Conservation (phyloP, 768 basidiomycete species). For the Trametes punicea region DNA sequence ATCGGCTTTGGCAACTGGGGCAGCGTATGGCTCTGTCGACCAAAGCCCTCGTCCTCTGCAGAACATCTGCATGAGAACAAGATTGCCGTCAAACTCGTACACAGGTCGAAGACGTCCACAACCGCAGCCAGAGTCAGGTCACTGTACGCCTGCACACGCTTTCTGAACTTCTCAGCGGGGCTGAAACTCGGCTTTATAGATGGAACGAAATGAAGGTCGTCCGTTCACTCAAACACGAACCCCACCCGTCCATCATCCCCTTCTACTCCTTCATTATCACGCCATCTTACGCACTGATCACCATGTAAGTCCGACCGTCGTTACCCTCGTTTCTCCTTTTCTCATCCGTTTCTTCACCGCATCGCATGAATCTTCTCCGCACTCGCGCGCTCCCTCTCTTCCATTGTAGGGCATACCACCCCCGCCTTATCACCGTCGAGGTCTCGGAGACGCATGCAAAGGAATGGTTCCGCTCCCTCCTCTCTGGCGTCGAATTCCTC, state of each 20-base stretch:
- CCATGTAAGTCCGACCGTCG: conserved; percentile 60
- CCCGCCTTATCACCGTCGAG: conserved; percentile 84
- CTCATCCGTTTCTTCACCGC: background rate
- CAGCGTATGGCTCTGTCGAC: conserved; percentile 77
- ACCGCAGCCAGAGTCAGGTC: conserved; percentile 88
- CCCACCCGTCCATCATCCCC: conserved; percentile 88
- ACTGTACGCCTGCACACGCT: conserved; percentile 48
- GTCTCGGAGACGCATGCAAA: conserved; percentile 76
- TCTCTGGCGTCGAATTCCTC: conserved; percentile 81
- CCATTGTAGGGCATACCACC: conserved; percentile 71
- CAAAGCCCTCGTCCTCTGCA: conserved; percentile 44
- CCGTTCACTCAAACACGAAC: conserved; percentile 74
- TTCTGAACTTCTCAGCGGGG: background rate
- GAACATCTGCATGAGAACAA: conserved; percentile 42
- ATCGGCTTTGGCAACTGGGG: conserved; percentile 95
- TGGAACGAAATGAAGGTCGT: conserved; percentile 99
- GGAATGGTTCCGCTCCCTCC: conserved; percentile 77
- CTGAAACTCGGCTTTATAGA: conserved; percentile 37
- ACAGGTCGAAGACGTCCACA: conserved; percentile 75
- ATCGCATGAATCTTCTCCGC: background rate
- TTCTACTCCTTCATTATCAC: conserved; percentile 95
- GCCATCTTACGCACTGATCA: conserved; percentile 84
- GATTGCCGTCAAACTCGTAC: conserved; percentile 92
- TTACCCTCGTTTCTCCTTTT: background rate
- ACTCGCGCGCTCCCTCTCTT: no score